Percentiles rank a stretch among this genome's conserved stretches.
Conservation (phyloP, 495 filamentous ascomycete species). For the Tuber brumale region DNA sequence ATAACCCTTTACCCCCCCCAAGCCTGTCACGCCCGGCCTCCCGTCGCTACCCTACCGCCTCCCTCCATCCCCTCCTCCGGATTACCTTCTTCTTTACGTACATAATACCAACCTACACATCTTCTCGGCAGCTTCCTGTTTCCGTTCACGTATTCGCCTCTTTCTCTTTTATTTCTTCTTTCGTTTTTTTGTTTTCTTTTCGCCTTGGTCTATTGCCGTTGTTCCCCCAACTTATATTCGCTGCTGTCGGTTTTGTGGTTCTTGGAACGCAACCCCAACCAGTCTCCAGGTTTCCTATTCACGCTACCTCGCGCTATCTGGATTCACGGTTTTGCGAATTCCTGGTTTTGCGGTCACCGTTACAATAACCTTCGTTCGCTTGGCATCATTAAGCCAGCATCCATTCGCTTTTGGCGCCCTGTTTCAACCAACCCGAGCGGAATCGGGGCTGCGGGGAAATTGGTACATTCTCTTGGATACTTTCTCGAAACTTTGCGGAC, state of each 20-base stretch:
- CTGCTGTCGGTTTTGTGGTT: not conserved
- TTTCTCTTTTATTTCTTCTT: conserved; percentile 20
- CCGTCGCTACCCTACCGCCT: conserved; percentile 40
- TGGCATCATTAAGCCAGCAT: conserved; percentile 36
- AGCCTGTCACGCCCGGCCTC: conserved; percentile 28
- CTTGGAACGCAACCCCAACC: conserved; percentile 3
- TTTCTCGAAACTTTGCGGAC: conserved; percentile 5
- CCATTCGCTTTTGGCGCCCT: conserved; percentile 39
- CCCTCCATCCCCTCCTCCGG: conserved; percentile 31
- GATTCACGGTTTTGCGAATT: conserved; percentile 27
- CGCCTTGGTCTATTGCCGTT: conserved; percentile 6
- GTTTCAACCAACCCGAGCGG: conserved; percentile 26
- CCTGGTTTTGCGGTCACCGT: conserved; percentile 34
- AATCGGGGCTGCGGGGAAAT: conserved; percentile 18
- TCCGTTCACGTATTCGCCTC: conserved; percentile 28
- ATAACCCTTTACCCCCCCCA: conserved; percentile 15
- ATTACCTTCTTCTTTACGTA: conserved; percentile 38
- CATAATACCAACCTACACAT: conserved; percentile 36
- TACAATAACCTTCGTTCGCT: conserved; percentile 32
- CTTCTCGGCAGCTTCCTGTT: conserved; percentile 35
- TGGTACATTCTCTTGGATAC: conserved; percentile 21
- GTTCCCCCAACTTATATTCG: conserved; percentile 29
- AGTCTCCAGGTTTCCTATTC: conserved; percentile 21
- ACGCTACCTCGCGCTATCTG: conserved; percentile 34
- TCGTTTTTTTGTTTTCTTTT: conserved; percentile 9